Evolutionary conservation across 352 stramenopile genomes (phyloP).

Genomic region (Phytopythium sindhum): DNA sequence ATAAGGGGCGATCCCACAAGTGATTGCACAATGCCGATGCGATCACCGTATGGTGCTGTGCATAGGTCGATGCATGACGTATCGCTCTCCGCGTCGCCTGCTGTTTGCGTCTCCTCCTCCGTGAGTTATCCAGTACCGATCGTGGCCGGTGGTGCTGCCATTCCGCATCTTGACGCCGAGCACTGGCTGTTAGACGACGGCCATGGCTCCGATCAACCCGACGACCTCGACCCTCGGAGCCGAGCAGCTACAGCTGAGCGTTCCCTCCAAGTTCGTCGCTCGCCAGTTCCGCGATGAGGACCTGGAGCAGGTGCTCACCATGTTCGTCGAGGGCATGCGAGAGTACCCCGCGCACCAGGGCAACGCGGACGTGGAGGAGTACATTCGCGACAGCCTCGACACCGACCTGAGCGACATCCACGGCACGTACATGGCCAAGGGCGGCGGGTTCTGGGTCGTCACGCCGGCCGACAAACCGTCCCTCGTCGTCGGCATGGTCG

Average conservation of each 20-base stretch:
- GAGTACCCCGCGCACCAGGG: conserved; percentile 17
- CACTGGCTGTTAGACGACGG: neutral
- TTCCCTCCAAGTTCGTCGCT: conserved; percentile 9
- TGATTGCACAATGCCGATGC: too few relatives aligned
- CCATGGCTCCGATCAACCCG: conserved; percentile 4
- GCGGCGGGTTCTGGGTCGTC: conserved; percentile 51
- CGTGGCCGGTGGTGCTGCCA: too few relatives aligned
- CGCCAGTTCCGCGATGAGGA: conserved; percentile 22
- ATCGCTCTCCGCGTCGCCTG: too few relatives aligned
- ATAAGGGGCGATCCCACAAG: too few relatives aligned
- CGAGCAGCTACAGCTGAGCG: neutral
- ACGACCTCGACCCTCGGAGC: too few relatives aligned
- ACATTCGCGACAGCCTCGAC: conserved; percentile 20
- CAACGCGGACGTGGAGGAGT: conserved; percentile 14
- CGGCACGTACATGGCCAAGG: conserved; percentile 28
- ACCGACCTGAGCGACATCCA: conserved; percentile 34
- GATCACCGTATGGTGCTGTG: too few relatives aligned
- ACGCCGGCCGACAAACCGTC: conserved; percentile 11
- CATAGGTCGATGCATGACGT: too few relatives aligned
- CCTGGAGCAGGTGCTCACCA: conserved; percentile 21
- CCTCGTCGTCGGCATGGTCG: conserved; percentile 27
- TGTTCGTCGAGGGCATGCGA: conserved; percentile 27
- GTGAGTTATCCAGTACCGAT: too few relatives aligned
- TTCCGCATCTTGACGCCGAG: too few relatives aligned
- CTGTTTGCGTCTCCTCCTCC: too few relatives aligned